These are phyloP conservation scores for Phyllosticta citribraziliensis DNA, from an alignment of 2,329 filamentous ascomycete species.

Conservation along the genomic window DNA sequence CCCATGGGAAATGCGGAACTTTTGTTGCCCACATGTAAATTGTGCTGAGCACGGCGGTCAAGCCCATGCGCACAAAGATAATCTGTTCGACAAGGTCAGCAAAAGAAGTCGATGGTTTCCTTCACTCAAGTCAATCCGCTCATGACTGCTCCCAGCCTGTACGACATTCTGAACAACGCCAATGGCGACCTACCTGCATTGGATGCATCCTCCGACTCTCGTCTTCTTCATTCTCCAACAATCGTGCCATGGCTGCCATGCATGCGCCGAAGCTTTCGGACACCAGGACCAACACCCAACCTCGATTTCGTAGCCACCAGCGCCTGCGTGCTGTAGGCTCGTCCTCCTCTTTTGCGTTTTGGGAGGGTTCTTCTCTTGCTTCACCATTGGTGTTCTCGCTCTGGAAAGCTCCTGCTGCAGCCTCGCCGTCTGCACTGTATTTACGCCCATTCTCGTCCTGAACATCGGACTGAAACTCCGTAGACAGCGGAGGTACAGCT, in stretches of 20 bases:
- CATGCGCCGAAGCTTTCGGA: conserved; percentile 7
- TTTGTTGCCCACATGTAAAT: conserved; percentile 61
- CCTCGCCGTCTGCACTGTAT: conserved; percentile 80
- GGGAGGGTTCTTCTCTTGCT: background rate
- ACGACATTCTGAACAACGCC: too few relatives aligned
- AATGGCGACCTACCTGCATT: conserved; percentile 1
- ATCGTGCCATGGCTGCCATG: conserved; percentile 5
- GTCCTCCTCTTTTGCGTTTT: background rate
- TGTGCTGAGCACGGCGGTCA: conserved; percentile 57
- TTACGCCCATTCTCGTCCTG: conserved; percentile 95
- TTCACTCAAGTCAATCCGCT: too few relatives aligned
- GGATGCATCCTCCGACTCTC: conserved; percentile 2
- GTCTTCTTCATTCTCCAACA: conserved; percentile 5
- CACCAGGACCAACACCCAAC: conserved; percentile 3
- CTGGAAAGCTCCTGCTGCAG: background rate
- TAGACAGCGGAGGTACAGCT: conserved; percentile 48
- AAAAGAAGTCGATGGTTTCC: background rate
- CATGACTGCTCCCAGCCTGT: too few relatives aligned
- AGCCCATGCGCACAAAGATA: conserved; percentile 65
- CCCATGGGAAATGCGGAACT: conserved; percentile 19
- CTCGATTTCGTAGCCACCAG: conserved; percentile 7
- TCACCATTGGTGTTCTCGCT: background rate
- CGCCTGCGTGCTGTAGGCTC: background rate
- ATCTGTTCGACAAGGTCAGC: conserved; percentile 35
- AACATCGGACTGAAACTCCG: conserved; percentile 79